phyloP scores from a whole-genome alignment of 352 stramenopile species.

The Nothophytophthora sp. region DNA sequence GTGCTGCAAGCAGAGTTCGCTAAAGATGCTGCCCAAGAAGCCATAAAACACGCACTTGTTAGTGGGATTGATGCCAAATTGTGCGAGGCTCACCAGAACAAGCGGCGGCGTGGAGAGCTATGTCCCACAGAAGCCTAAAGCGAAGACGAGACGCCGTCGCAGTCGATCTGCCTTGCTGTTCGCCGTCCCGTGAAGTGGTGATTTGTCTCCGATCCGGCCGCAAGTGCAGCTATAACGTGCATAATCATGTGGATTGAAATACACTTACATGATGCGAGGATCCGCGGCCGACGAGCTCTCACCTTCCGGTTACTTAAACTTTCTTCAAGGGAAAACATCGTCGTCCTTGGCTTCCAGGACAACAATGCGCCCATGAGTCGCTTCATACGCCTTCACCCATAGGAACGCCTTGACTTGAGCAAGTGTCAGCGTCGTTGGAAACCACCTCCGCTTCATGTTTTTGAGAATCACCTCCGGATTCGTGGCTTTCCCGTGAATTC shows the following conservation, averaged over 20 bases:
- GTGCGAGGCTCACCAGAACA: conserved; percentile 47
- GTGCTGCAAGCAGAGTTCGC: conserved; percentile 22
- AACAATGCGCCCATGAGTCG: conserved; percentile 18
- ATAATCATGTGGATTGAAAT: too few species aligned
- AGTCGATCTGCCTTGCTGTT: too few species aligned
- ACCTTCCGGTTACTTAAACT: too few species aligned
- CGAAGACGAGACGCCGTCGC: not conserved
- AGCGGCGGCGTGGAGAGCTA: conserved; percentile 26
- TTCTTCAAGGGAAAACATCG: too few species aligned
- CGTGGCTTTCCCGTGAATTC: conserved; percentile 21
- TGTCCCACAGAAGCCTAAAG: conserved; percentile 4
- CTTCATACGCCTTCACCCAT: conserved; percentile 47
- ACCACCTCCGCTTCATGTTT: too few species aligned
- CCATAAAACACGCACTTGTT: not conserved
- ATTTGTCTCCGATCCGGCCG: too few species aligned
- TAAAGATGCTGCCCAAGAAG: conserved; percentile 1
- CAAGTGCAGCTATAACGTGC: too few species aligned
- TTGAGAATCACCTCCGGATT: conserved; percentile 1
- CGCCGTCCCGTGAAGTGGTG: too few species aligned
- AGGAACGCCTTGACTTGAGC: conserved; percentile 52
- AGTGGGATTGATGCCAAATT: conserved; percentile 6
- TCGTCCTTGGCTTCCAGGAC: too few species aligned
- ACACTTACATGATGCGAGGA: too few species aligned
- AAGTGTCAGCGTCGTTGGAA: too few species aligned
- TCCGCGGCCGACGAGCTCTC: too few species aligned